Percentiles rank a stretch among this genome's conserved stretches.
These are phyloP conservation scores for Eimeria brunetti DNA, from an alignment of 169 alveolate genomes.

Conservation along the genomic window DNA sequence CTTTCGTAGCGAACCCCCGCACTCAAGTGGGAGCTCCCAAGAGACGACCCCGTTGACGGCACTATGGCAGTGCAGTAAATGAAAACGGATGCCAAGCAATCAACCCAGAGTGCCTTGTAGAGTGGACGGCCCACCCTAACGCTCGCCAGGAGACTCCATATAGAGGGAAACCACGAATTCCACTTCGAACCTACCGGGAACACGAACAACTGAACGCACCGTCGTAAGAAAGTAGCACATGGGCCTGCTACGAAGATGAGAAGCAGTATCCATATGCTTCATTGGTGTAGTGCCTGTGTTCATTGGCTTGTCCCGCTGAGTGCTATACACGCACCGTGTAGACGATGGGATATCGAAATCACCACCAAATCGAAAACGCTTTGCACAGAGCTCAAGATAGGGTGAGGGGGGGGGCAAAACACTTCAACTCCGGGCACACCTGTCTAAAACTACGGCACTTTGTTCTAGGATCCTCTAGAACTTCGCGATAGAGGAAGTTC, in stretches of 20 bases:
- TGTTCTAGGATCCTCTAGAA: not conserved
- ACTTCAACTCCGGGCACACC: not conserved
- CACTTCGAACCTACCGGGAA: not conserved
- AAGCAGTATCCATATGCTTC: not conserved
- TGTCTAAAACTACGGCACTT: not conserved
- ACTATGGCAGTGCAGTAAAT: not conserved
- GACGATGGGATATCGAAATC: not conserved
- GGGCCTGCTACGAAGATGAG: not conserved
- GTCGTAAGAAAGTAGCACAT: not conserved
- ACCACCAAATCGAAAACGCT: not conserved
- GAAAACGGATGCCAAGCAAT: not conserved
- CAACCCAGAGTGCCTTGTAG: not conserved
- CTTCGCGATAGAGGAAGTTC: not conserved
- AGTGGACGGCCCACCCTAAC: not conserved
- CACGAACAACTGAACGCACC: not conserved
- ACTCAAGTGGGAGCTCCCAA: conserved; percentile 38
- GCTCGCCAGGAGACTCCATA: not conserved
- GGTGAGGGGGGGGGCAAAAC: not conserved
- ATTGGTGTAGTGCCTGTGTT: not conserved
- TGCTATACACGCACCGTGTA: not conserved
- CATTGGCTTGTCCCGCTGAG: not conserved
- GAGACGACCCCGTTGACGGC: conserved; percentile 14
- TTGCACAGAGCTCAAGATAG: not conserved
- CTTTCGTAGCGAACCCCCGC: conserved; percentile 63
- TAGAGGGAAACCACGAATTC: not conserved